Evolutionary conservation across 2,329 filamentous ascomycete species (phyloP).

Genomic region (Trichoderma sp.): DNA sequence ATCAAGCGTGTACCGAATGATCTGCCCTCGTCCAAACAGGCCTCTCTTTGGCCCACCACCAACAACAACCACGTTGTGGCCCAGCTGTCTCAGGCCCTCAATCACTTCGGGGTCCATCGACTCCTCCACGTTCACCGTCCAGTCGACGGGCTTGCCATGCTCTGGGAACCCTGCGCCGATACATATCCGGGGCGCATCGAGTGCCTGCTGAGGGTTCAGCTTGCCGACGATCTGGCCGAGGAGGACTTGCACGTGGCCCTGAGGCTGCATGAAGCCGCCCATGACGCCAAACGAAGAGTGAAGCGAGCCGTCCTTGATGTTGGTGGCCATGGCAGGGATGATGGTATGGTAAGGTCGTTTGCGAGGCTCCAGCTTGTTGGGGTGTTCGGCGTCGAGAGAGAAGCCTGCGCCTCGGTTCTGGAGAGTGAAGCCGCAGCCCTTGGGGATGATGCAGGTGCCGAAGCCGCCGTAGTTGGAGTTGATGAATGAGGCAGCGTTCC

Average conservation of each 20-base stretch:
- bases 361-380: conserved; percentile 74
- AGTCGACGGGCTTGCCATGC: conserved; percentile 55
- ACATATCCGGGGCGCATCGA: conserved; percentile 89
- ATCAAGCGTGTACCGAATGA: conserved; percentile 77
- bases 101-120: conserved; percentile 70
- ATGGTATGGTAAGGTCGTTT: conserved; percentile 98
- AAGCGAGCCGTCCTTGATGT: conserved; percentile 67
- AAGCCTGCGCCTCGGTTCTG: conserved; percentile 94
- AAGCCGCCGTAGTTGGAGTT: conserved; percentile 93
- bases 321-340: conserved; percentile 88
- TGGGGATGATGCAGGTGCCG: conserved; percentile 81
- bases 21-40: conserved; percentile 82
- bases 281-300: conserved; percentile 93
- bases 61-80: conserved; percentile 71
- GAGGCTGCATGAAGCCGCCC: conserved; percentile 98
- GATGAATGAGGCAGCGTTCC: conserved; percentile 94
- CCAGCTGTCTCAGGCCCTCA: conserved; percentile 64
- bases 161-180: conserved; percentile 73
- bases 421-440: conserved; percentile 84
- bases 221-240: conserved; percentile 84
- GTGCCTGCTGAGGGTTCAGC: conserved; percentile 78
- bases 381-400: conserved; percentile 66
- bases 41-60: conserved; percentile 58
- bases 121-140: conserved; percentile 76
- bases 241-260: conserved; percentile 91